These are phyloP conservation scores for Neurospora sp. DNA, from an alignment of 495 filamentous ascomycete species.

Conservation along the genomic window DNA sequence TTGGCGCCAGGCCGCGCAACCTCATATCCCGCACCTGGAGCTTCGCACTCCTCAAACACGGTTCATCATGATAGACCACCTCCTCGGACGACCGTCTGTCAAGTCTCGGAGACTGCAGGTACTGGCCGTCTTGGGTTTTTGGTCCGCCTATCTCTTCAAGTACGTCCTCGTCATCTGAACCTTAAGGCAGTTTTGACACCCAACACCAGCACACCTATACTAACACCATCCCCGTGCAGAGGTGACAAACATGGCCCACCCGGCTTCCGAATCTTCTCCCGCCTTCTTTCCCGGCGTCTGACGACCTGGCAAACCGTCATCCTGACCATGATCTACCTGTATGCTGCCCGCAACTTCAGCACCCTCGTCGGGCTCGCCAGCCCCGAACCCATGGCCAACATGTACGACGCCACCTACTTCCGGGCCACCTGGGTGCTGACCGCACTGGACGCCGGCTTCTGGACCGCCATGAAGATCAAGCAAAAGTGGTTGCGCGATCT, in stretches of 20 bases:
- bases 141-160: constrained; percentile 75
- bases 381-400: constrained; percentile 87
- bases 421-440: constrained; percentile 96
- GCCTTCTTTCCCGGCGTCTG: constrained; percentile 50
- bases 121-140: constrained; percentile 79
- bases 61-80: constrained; percentile 59
- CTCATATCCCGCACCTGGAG: background rate
- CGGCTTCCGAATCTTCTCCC: constrained; percentile 59
- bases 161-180: constrained; percentile 24
- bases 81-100: constrained; percentile 81
- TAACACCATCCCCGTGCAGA: constrained; percentile 29
- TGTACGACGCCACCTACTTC: constrained; percentile 92
- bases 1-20: background rate
- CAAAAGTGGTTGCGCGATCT: constrained; percentile 76
- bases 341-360: constrained; percentile 82
- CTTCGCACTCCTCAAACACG: background rate
- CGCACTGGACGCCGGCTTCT: constrained; percentile 90
- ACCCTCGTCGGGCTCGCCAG: constrained; percentile 85
- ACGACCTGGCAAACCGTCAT: constrained; percentile 86
- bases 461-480: constrained; percentile 91
- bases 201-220: background rate
- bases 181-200: background rate
- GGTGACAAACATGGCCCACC: constrained; percentile 85
- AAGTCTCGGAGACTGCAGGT: constrained; percentile 91
- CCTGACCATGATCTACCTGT: constrained; percentile 82